phyloP scores from a whole-genome alignment of 2,329 filamentous ascomycete species.

The Pestalotiopsis sp. region DNA sequence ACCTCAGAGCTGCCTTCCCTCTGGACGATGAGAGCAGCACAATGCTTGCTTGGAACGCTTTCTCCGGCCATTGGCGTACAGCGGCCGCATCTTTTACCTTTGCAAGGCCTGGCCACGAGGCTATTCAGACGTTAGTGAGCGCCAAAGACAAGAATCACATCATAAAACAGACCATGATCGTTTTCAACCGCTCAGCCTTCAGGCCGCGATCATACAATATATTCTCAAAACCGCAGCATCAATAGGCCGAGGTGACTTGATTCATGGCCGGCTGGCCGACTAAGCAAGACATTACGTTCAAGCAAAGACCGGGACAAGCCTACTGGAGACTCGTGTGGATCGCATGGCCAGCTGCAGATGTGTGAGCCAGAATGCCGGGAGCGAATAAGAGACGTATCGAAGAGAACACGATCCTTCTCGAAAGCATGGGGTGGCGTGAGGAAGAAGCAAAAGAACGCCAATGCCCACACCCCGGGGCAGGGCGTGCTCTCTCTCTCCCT shows the following conservation, averaged over 20 bases:
- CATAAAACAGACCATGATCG: neutral
- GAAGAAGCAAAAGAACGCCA: neutral
- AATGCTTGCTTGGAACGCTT: neutral
- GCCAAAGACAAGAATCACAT: neutral
- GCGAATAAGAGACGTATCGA: neutral
- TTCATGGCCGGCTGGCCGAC: neutral
- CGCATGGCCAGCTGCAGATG: conserved; percentile 3
- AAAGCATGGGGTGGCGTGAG: neutral
- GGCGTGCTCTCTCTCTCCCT: too few species aligned
- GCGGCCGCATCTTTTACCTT: neutral
- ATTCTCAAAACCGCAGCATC: neutral
- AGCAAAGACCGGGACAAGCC: neutral
- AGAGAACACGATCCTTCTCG: neutral
- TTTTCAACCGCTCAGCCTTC: neutral
- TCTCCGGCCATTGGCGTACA: neutral
- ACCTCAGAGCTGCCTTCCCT: neutral
- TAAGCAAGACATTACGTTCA: neutral
- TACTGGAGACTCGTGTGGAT: neutral
- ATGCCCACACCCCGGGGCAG: neutral
- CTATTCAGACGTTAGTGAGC: neutral
- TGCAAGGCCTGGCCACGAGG: neutral
- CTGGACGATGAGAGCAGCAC: neutral
- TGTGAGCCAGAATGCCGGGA: conserved; percentile 1
- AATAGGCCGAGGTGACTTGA: neutral
- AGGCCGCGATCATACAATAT: neutral